Percentiles rank a stretch among this genome's conserved stretches.
Evolutionary conservation across 139 green algal species (phyloP).

Genomic region (Desmodesmus armatus): DNA sequence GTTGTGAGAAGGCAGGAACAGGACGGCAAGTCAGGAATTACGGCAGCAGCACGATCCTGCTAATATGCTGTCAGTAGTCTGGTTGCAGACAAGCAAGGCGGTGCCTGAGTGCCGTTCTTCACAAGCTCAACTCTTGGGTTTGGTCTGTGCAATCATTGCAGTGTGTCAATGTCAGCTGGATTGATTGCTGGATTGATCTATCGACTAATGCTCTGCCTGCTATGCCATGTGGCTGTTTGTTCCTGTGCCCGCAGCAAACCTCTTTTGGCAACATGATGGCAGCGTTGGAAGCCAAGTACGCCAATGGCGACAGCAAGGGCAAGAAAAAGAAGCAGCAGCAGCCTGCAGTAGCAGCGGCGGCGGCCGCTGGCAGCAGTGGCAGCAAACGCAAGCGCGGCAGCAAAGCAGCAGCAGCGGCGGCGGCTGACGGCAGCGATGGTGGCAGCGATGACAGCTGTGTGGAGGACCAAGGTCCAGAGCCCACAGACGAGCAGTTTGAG

Average conservation of each 20-base stretch:
- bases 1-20: too few relatives aligned
- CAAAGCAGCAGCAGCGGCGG: neutral
- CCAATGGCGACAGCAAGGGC: neutral
- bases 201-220: neutral
- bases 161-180: neutral
- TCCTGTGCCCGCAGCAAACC: neutral
- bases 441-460: neutral
- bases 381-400: slow-evolving; percentile 15
- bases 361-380: neutral
- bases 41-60: too few relatives aligned
- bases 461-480: slow-evolving; percentile 37
- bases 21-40: too few relatives aligned
- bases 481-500: slow-evolving; percentile 66
- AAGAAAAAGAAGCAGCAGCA: neutral
- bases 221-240: neutral
- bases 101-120: too few relatives aligned
- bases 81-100: neutral
- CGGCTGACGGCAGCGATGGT: neutral
- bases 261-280: slow-evolving; percentile 53
- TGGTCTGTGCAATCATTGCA: neutral
- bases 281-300: slow-evolving; percentile 59
- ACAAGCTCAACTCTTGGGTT: neutral
- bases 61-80: neutral
- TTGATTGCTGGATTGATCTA: neutral
- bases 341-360: neutral